Base-by-base conservation (phyloP, 1,139 yeast genomes). In the Sugiyamaella grinbergsii region DNA sequence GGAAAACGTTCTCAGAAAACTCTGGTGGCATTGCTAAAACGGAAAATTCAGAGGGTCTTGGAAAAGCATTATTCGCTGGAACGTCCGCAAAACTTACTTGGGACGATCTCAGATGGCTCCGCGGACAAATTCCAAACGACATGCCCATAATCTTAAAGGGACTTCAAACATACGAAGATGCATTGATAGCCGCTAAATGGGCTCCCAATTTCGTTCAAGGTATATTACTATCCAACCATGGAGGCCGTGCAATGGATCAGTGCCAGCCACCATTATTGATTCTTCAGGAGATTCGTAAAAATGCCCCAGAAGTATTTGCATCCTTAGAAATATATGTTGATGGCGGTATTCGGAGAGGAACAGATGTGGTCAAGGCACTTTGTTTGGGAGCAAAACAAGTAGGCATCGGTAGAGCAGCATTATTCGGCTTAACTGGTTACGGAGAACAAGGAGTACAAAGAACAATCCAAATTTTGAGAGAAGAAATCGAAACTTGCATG, bases 401-500 rank as follows among this genome's bases (percentile, higher is more conserved):
- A 10, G 93, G 93, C 8, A 71, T 85, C 47, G 93, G 93, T 19
- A 72, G 93, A 52, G 89, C 91, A 8, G 82, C 85, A 71, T 68
- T 85, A 48, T 85, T 83, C 61, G 89, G 90, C 47, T 81, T 83
- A 82, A 78, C 86, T 18, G 78, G 61, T 0, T 85, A 83, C 58
- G 93, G 93, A 71, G 77, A 32, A 19, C 39, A 42, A 23, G 47
- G 47, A 7, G 47, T 42, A 22, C 47, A 42, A 11, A 16, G 40
- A 33, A 33, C 40, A 11, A 42, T 42, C 11, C 47, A 42, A 22
- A 42, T 42, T 18, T 19, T 39, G 53, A 85, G 83, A 63, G 90
- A 84, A 54, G 98, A 91, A 66, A 68, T 91, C 66, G 81, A 79
- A 56, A 86, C 89, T 91, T 82, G 85, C 67, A 88, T 91, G 97